Percentiles rank a stretch among this genome's conserved stretches.
These are phyloP conservation scores for Pyrenopolyporus hunteri DNA, from an alignment of 495 filamentous ascomycete species.

Conservation along the genomic window DNA sequence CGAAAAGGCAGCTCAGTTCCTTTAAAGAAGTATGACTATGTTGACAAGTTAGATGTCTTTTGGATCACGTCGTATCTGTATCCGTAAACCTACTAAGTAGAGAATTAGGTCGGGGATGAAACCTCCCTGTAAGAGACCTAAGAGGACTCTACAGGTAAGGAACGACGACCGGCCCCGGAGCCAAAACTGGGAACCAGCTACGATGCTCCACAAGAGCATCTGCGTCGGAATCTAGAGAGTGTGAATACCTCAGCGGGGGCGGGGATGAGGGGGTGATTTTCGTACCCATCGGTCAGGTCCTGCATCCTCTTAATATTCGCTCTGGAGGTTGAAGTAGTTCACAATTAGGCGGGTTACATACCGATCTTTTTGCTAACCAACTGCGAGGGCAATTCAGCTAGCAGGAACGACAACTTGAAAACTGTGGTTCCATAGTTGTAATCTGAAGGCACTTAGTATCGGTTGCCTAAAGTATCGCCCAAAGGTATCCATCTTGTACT, in stretches of 20 bases:
- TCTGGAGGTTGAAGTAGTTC: background rate
- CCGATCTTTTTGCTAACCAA: slow-evolving; percentile 1
- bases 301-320: background rate
- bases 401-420: background rate
- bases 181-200: slow-evolving; percentile 9
- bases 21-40: slow-evolving; percentile 3
- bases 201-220: slow-evolving; percentile 1
- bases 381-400: background rate
- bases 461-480: background rate
- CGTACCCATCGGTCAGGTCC: slow-evolving; percentile 2
- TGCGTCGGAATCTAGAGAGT: background rate
- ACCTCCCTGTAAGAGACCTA: background rate
- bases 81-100: background rate
- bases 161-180: background rate
- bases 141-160: background rate
- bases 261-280: background rate
- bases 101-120: slow-evolving; percentile 2
- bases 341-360: background rate
- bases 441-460: background rate
- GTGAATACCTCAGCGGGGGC: background rate
- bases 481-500: background rate
- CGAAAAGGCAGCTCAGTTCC: background rate
- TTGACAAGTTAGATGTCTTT: background rate
- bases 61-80: too few species aligned
- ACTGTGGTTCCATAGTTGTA: background rate